Percentiles rank a stretch among this genome's conserved stretches.
These are phyloP conservation scores for Ogataea haglerorum DNA, from an alignment of 805 yeast species.

Conservation along the genomic window DNA sequence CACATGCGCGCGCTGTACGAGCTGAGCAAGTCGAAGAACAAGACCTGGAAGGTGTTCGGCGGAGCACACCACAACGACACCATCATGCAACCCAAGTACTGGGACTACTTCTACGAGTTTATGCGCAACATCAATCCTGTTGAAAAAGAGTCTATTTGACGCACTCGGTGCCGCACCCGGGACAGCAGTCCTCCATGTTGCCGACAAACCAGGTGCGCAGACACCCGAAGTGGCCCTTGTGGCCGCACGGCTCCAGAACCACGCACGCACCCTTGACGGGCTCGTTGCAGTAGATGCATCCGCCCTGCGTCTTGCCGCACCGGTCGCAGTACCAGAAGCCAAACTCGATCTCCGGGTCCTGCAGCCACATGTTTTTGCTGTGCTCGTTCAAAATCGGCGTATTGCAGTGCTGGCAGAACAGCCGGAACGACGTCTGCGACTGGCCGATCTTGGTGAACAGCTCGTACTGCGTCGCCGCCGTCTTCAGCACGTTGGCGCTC, in stretches of 20 bases:
- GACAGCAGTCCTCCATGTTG: constrained; percentile 67
- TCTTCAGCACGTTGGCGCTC: constrained; percentile 55
- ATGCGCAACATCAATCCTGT: constrained; percentile 42
- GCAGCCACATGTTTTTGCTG: constrained; percentile 33
- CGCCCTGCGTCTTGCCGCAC: constrained; percentile 57
- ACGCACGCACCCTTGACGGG: constrained; percentile 72
- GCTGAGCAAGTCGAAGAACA: constrained; percentile 47
- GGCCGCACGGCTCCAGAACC: constrained; percentile 71
- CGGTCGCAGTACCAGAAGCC: constrained; percentile 86
- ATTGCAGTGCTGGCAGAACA: constrained; percentile 62
- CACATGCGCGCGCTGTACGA: constrained; percentile 68
- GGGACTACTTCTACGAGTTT: constrained; percentile 65
- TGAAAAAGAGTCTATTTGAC: constrained; percentile 14
- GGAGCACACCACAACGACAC: constrained; percentile 83
- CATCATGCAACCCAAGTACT: constrained; percentile 67
- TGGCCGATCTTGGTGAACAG: constrained; percentile 35
- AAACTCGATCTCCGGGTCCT: constrained; percentile 36
- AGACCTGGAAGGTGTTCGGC: constrained; percentile 52
- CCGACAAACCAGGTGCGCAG: constrained; percentile 71
- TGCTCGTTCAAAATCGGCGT: constrained; percentile 56
- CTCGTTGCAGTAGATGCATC: constrained; percentile 76
- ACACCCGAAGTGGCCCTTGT: constrained; percentile 81
- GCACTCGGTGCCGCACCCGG: constrained; percentile 57
- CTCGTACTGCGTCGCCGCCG: constrained; percentile 29
- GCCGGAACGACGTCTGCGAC: constrained; percentile 42